Percentiles rank a stretch among this genome's conserved stretches.
Conservation (phyloP, 1,284 basidiomycete species). For the Phellinidium pouzarii region DNA sequence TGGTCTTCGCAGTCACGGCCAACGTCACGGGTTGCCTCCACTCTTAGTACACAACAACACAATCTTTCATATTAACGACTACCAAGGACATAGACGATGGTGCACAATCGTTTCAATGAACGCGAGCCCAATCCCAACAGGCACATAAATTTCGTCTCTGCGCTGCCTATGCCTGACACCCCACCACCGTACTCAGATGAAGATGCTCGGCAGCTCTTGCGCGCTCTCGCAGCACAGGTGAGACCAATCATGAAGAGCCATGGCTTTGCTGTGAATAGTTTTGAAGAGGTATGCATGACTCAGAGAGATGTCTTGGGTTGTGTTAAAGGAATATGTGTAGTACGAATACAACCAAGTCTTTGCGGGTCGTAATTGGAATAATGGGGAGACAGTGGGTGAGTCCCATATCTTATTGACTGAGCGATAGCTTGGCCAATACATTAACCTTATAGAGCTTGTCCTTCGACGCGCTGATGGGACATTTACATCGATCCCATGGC, state of each 20-base stretch:
- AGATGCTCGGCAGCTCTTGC: conserved; percentile 57
- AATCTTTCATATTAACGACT: too few relatives aligned
- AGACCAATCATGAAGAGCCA: conserved; percentile 73
- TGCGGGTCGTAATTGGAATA: conserved; percentile 75
- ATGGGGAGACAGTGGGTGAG: conserved; percentile 68
- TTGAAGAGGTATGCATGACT: conserved; percentile 59
- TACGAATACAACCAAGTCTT: conserved; percentile 73
- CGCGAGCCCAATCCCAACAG: conserved; percentile 66
- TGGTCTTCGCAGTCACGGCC: too few relatives aligned
- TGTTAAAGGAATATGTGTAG: conserved; percentile 29
- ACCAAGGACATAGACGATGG: too few relatives aligned
- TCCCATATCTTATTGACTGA: not conserved
- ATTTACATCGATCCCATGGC: conserved; percentile 56
- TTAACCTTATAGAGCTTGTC: conserved; percentile 53
- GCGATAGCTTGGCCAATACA: not conserved
- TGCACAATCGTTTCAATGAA: conserved; percentile 64
- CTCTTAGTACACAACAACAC: too few relatives aligned
- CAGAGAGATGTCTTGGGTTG: not conserved
- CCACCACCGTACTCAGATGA: conserved; percentile 36
- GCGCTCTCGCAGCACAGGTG: conserved; percentile 74
- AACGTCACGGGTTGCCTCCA: too few relatives aligned
- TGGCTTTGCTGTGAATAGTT: conserved; percentile 65
- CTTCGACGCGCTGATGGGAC: conserved; percentile 52
- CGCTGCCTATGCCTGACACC: conserved; percentile 39
- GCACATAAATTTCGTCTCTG: conserved; percentile 66